A percentile compares a stretch with the other conserved stretches of the same genome.
Conservation (phyloP, 2,329 filamentous ascomycete genomes). For the Aspergillus sp. region DNA sequence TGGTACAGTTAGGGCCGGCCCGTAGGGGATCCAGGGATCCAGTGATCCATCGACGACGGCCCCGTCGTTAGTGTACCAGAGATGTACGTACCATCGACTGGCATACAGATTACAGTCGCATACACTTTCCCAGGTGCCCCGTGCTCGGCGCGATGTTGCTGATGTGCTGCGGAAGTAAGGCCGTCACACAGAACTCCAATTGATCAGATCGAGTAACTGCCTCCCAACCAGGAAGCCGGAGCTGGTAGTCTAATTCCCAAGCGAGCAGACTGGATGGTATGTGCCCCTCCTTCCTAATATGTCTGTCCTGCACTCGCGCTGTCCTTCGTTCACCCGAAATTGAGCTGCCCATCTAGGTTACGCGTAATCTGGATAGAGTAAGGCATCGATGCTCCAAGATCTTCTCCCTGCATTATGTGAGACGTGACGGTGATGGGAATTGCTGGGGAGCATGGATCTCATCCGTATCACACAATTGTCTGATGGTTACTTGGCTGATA, state of each 20-base stretch:
- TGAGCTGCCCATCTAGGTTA: slow-evolving; percentile 2
- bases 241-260: too few relatives aligned
- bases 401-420: slow-evolving; percentile 3
- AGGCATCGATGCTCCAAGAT: slow-evolving; percentile 18
- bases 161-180: slow-evolving; percentile 21
- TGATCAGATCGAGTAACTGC: slow-evolving; percentile 15
- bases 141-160: slow-evolving; percentile 13
- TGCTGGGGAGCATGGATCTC: background rate
- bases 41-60: slow-evolving; percentile 19
- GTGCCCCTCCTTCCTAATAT: slow-evolving; percentile 1
- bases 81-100: background rate
- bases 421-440: background rate
- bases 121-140: background rate
- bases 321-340: background rate
- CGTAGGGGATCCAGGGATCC: slow-evolving; percentile 22
- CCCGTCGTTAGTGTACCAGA: slow-evolving; percentile 13
- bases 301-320: background rate
- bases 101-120: background rate
- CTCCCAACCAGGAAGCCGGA: background rate
- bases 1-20: slow-evolving; percentile 26
- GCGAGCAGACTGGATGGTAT: background rate
- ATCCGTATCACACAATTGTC: slow-evolving; percentile 5
- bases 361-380: slow-evolving; percentile 11
- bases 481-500: slow-evolving; percentile 1
- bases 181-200: slow-evolving; percentile 19